A percentile compares a stretch with the other conserved stretches of the same genome.
These are phyloP conservation scores for Rhizopus stolonifer DNA, from an alignment of 371 early-diverging fungal species.

Conservation along the genomic window DNA sequence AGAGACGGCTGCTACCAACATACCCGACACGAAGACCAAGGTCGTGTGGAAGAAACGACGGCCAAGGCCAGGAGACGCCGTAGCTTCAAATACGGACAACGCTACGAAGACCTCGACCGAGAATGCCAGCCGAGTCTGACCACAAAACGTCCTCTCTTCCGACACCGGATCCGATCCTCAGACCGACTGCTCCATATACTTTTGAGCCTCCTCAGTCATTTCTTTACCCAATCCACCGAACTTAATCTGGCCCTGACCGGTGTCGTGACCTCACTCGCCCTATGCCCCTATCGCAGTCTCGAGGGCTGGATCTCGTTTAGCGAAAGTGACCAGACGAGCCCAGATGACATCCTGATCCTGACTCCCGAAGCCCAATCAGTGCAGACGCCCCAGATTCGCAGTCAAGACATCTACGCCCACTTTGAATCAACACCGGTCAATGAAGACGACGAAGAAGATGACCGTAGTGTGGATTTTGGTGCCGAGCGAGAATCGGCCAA, in stretches of 20 bases:
- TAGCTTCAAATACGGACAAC: slow-evolving; percentile 63
- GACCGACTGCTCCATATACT: slow-evolving; percentile 70
- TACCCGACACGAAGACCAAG: slow-evolving; percentile 30
- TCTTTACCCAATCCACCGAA: slow-evolving; percentile 85
- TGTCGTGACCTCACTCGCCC: slow-evolving; percentile 80
- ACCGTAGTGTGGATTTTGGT: slow-evolving; percentile 49
- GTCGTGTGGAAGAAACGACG: slow-evolving; percentile 11
- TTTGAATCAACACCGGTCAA: slow-evolving; percentile 21
- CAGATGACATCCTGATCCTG: slow-evolving; percentile 45
- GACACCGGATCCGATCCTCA: slow-evolving; percentile 57
- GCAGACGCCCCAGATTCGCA: slow-evolving; percentile 16
- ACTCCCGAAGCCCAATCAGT: slow-evolving; percentile 13
- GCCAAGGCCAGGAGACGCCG: slow-evolving; percentile 51
- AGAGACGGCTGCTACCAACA: slow-evolving; percentile 61
- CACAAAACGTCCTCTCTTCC: not conserved
- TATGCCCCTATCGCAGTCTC: slow-evolving; percentile 74
- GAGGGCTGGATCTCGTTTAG: slow-evolving; percentile 82
- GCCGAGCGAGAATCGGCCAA: slow-evolving; percentile 35
- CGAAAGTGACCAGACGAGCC: slow-evolving; percentile 56
- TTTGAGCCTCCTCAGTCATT: slow-evolving; percentile 65
- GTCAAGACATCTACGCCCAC: slow-evolving; percentile 36
- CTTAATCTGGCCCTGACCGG: slow-evolving; percentile 91
- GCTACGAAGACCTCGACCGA: slow-evolving; percentile 30
- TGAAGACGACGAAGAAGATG: slow-evolving; percentile 29
- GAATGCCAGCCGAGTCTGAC: slow-evolving; percentile 13